A percentile compares a stretch with the other conserved stretches of the same genome.
Evolutionary conservation across 371 early-diverging fungal genomes (phyloP).

Genomic region (Funneliformis caledonium): DNA sequence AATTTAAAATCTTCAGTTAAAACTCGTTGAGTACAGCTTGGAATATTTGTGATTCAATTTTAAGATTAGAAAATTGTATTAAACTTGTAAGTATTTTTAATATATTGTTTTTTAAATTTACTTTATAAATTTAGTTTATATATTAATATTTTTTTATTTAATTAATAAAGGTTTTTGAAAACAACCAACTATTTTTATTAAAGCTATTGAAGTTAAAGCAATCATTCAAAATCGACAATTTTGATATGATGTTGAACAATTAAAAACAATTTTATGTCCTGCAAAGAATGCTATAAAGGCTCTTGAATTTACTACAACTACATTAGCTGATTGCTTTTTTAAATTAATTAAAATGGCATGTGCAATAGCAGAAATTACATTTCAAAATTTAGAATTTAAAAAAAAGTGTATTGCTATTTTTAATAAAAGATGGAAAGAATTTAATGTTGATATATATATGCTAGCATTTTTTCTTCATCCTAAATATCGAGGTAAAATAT

Average conservation of each 20-base stretch:
- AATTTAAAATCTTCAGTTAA: not conserved
- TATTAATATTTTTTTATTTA: not conserved
- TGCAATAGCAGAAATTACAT: not conserved
- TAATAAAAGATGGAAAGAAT: constrained; percentile 13
- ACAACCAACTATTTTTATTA: too few species aligned
- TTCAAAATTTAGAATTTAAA: not conserved
- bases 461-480: constrained; percentile 19
- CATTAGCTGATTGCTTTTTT: not conserved
- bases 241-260: too few species aligned
- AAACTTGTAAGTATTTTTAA: not conserved
- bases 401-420: not conserved
- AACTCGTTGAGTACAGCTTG: not conserved
- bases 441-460: constrained; percentile 11
- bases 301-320: not conserved
- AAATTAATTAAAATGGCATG: not conserved
- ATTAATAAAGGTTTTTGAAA: not conserved
- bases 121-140: not conserved
- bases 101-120: not conserved
- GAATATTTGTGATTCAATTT: constrained; percentile 7
- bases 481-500: not conserved
- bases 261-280: not conserved
- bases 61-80: not conserved
- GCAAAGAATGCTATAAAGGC: not conserved
- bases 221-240: too few species aligned
- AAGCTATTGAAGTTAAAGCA: too few species aligned